A percentile compares a stretch with the other conserved stretches of the same genome.
Evolutionary conservation across 225 moss, liverwort and hornwort species (phyloP).

Genomic region (Ulota crispa): DNA sequence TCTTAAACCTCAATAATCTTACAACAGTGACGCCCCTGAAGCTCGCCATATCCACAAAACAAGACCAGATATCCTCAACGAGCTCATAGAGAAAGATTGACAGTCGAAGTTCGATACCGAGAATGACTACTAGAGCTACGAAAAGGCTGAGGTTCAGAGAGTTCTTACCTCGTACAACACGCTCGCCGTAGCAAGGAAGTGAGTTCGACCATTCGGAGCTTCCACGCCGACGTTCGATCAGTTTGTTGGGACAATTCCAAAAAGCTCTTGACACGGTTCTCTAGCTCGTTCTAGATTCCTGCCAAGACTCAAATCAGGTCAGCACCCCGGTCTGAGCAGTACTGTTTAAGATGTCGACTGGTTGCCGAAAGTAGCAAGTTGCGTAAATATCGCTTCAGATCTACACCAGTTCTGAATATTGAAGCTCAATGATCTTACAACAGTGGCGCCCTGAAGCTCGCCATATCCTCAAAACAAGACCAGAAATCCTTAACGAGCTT

Average conservation of each 20-base stretch:
- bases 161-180: slow-evolving; percentile 6
- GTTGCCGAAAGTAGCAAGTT: not conserved
- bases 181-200: not conserved
- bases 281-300: not conserved
- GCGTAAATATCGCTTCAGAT: not conserved
- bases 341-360: not conserved
- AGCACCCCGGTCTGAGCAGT: too few species aligned
- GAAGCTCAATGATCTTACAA: not conserved
- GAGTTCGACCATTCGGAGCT: not conserved
- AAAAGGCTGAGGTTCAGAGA: not conserved
- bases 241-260: not conserved
- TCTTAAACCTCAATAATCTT: not conserved
- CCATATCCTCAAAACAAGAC: not conserved
- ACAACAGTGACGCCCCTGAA: not conserved
- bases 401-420: not conserved
- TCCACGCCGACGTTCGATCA: not conserved
- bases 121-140: not conserved
- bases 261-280: not conserved
- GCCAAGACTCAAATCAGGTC: too few species aligned
- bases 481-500: not conserved
- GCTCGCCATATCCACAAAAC: not conserved
- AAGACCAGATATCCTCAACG: not conserved
- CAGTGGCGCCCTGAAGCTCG: not conserved
- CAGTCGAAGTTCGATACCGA: not conserved
- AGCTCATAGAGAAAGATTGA: too few species aligned